Base-by-base conservation (phyloP, 2,329 filamentous ascomycete genomes). In the Alternaria metachromatica region DNA sequence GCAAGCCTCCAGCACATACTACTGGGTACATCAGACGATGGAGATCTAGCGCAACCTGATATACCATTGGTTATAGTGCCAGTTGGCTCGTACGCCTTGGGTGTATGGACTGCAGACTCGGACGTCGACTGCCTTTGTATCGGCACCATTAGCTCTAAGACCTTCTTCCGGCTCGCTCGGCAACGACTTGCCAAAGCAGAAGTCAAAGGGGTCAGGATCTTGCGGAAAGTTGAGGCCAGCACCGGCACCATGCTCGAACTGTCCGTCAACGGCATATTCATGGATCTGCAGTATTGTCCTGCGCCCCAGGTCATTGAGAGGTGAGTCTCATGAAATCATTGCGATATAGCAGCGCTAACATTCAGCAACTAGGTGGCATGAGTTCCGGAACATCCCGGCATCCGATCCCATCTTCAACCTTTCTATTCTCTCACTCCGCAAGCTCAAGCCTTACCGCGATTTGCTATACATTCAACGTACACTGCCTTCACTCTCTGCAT, bases 51-150 rank as follows among this genome's bases (percentile, higher is more conserved):
- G 23, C 46, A 45, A 4, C 63, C 71, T 2, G 69, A 73, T 9
- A 72, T 76, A 44, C 74, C 83, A 2, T 79, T 90, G 41, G 79
- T 88, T 1, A 72, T 91, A 8, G 82, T 87, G 6, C 84, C 89
- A 0, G 87, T 91, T n/a, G 90, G 89, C 1, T 91, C 89, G 1
- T 90, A 89, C 70, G 87, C 86, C 4, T 79, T 92, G 4, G 86
- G 86, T 10, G 85, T 89, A 4, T 91, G 89, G 87, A 87, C 86
- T 2, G 71, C 80, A 2, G 74, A 82, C 0, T 91, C 89, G 2
- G 88, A 91, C 68, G 83, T 92, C 7, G 88, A 92, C 76, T 89
- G 88, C 69, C 82, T 92, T 6, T 90, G 86, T 67, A 86, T 92
- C 64, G 88, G 89, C 2, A 83, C 85, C 21, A 87, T 90, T 60